A percentile compares a stretch with the other conserved stretches of the same genome.
phyloP scores from a whole-genome alignment of 177 flowering plant species.

The Vitis hybrid region DNA sequence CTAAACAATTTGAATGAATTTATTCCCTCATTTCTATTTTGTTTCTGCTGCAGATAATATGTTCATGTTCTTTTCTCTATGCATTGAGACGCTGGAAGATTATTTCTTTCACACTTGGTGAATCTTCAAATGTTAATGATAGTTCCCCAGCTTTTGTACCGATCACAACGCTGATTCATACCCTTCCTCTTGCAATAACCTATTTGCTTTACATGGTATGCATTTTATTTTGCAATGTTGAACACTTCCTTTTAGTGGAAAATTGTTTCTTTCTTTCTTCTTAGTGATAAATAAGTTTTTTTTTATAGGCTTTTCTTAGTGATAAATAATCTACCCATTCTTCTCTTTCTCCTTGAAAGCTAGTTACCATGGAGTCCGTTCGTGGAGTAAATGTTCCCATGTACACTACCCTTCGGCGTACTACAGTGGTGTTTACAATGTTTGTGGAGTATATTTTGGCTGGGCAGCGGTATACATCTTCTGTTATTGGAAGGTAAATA shows the following conservation, averaged over 20 bases:
- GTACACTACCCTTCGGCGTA: slow-evolving; percentile 97
- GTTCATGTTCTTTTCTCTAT: slow-evolving; percentile 75
- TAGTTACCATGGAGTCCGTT: slow-evolving; percentile 87
- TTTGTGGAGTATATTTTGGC: slow-evolving; percentile 69
- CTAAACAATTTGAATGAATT: too few species aligned
- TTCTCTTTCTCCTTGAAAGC: slow-evolving; percentile 41
- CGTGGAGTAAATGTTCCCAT: slow-evolving; percentile 97
- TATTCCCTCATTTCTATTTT: not conserved
- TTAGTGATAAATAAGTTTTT: slow-evolving; percentile 1
- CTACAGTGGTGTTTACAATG: slow-evolving; percentile 95
- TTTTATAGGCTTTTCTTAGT: not conserved
- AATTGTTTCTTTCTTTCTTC: slow-evolving; percentile 1
- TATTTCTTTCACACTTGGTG: slow-evolving; percentile 62
- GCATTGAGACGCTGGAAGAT: slow-evolving; percentile 68
- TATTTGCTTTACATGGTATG: slow-evolving; percentile 92
- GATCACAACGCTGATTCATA: slow-evolving; percentile 52
- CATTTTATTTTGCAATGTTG: slow-evolving; percentile 4
- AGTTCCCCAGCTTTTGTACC: slow-evolving; percentile 50
- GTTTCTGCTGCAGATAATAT: slow-evolving; percentile 55
- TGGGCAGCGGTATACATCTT: slow-evolving; percentile 63
- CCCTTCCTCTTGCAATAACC: slow-evolving; percentile 70
- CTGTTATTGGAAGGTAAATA: slow-evolving; percentile 71
- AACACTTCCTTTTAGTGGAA: not conserved
- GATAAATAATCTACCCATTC: slow-evolving; percentile 6
- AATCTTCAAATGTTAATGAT: slow-evolving; percentile 37